phyloP scores from a whole-genome alignment of 2,329 filamentous ascomycete species.

The Dactylellina haptotyla region DNA sequence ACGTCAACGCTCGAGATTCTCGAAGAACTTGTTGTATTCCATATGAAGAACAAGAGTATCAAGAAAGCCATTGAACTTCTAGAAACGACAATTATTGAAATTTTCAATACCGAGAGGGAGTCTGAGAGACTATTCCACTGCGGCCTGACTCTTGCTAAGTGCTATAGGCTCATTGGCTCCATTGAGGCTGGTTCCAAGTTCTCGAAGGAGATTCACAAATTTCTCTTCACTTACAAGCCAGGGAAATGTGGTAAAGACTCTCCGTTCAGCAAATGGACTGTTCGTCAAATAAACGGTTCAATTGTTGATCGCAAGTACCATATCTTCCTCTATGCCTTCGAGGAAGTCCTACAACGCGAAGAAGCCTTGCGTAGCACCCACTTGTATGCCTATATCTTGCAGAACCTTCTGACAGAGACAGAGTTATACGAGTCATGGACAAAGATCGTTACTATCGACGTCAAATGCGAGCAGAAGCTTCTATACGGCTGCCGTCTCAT shows the following conservation, averaged over 20 bases:
- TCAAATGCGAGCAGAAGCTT: constrained; percentile 31
- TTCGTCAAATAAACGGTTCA: constrained; percentile 20
- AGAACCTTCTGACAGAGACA: constrained; percentile 25
- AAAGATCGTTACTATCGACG: constrained; percentile 9
- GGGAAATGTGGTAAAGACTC: not conserved
- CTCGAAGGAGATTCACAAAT: constrained; percentile 36
- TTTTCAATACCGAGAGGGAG: constrained; percentile 24
- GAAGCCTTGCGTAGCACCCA: not conserved
- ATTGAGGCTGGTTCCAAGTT: constrained; percentile 20
- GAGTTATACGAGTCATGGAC: constrained; percentile 36
- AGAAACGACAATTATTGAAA: constrained; percentile 32
- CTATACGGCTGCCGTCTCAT: constrained; percentile 33
- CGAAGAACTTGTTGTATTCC: constrained; percentile 14
- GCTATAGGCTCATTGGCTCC: constrained; percentile 23
- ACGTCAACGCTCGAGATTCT: constrained; percentile 11
- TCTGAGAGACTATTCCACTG: constrained; percentile 23
- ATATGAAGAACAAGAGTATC: constrained; percentile 16
- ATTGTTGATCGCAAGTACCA: constrained; percentile 27
- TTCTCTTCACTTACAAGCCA: constrained; percentile 16
- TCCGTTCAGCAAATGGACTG: constrained; percentile 12
- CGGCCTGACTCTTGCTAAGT: constrained; percentile 17
- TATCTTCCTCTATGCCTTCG: constrained; percentile 26
- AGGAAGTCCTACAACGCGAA: constrained; percentile 9
- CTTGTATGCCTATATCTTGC: constrained; percentile 18
- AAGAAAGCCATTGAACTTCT: constrained; percentile 25